phyloP scores from a whole-genome alignment of 345 rosid species.

The Luvunga scandens region DNA sequence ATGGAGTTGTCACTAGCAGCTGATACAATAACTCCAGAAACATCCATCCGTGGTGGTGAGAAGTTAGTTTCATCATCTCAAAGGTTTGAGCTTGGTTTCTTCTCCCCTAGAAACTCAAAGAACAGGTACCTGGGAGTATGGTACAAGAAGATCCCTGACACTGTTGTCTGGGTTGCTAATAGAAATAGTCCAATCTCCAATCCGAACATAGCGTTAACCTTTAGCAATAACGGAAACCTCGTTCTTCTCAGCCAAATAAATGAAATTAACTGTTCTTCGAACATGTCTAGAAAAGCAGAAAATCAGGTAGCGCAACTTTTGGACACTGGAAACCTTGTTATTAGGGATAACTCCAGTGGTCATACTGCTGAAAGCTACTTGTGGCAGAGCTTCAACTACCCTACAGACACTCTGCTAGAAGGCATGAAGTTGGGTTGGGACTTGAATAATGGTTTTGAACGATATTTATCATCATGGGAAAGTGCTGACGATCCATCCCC shows the following conservation, averaged over 20 bases:
- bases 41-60: background rate
- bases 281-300: constrained; percentile 7
- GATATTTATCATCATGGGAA: constrained; percentile 37
- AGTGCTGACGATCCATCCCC: constrained; percentile 35
- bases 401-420: constrained; percentile 4
- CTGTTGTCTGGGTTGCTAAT: constrained; percentile 47
- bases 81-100: constrained; percentile 33
- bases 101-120: constrained; percentile 19
- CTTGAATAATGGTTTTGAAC: background rate
- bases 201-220: constrained; percentile 16
- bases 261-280: constrained; percentile 31
- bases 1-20: background rate
- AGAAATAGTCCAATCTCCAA: constrained; percentile 27
- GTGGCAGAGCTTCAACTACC: constrained; percentile 52
- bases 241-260: constrained; percentile 21
- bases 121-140: constrained; percentile 45
- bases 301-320: constrained; percentile 35
- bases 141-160: constrained; percentile 31
- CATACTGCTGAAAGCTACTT: background rate
- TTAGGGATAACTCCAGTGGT: constrained; percentile 21
- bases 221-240: constrained; percentile 25
- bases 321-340: constrained; percentile 47
- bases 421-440: constrained; percentile 47
- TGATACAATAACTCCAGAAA: background rate
- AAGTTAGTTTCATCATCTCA: background rate